These are phyloP conservation scores for Cryptococcus sp. DNA, from an alignment of 1,284 basidiomycete genomes.

Conservation along the genomic window DNA sequence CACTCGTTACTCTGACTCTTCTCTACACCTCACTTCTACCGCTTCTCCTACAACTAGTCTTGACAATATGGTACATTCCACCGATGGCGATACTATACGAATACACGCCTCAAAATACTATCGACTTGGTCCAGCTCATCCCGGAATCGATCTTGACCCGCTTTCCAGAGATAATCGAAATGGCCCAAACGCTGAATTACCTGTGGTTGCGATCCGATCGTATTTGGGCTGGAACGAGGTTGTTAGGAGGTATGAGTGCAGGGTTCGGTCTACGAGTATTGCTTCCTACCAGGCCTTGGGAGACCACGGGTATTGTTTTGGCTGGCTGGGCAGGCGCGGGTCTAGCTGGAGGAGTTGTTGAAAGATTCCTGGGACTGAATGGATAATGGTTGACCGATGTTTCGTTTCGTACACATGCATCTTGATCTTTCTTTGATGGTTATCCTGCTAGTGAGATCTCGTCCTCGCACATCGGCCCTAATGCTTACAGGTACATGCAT, in stretches of 20 bases:
- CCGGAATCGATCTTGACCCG: not conserved
- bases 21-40: constrained; percentile 84
- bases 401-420: not conserved
- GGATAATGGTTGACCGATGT: not conserved
- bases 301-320: constrained; percentile 72
- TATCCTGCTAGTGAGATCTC: not conserved
- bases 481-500: too few species aligned
- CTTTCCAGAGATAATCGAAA: constrained; percentile 49
- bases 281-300: constrained; percentile 54
- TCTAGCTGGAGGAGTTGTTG: not conserved
- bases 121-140: not conserved
- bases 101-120: constrained; percentile 25
- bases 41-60: constrained; percentile 72
- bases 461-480: not conserved
- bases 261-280: constrained; percentile 59
- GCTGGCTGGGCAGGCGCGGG: constrained; percentile 67
- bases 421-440: not conserved
- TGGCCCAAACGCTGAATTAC: constrained; percentile 38
- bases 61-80: constrained; percentile 72
- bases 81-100: constrained; percentile 6
- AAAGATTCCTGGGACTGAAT: not conserved
- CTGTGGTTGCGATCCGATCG: constrained; percentile 57
- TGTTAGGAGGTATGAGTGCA: constrained; percentile 77
- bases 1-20: constrained; percentile 70
- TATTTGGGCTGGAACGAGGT: constrained; percentile 77